Evolutionary conservation across 345 rosid species (phyloP).

Genomic region (Fremontodendron californicum): DNA sequence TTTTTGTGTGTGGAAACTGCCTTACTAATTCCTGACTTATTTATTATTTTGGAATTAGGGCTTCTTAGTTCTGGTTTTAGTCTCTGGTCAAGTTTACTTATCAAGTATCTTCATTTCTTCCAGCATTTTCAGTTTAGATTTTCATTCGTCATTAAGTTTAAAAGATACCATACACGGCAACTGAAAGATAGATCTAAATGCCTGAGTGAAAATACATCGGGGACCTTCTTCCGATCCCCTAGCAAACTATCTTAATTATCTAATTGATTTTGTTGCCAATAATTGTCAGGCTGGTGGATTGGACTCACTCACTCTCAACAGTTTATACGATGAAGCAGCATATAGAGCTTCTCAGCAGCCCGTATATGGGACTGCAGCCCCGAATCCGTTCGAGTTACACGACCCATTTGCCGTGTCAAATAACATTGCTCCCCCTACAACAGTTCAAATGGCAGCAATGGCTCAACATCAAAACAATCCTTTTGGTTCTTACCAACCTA

Average conservation of each 20-base stretch:
- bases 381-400: conserved; percentile 83
- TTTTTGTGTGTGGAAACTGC: neutral
- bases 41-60: neutral
- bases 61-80: neutral
- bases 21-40: neutral
- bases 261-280: conserved; percentile 1
- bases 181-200: neutral
- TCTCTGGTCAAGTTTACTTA: neutral
- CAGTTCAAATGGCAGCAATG: conserved; percentile 56
- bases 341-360: conserved; percentile 79
- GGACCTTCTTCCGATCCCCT: neutral
- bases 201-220: neutral
- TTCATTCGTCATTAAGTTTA: neutral
- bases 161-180: neutral
- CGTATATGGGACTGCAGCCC: conserved; percentile 84
- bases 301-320: conserved; percentile 81
- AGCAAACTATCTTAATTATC: neutral
- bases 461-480: conserved; percentile 62
- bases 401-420: conserved; percentile 67
- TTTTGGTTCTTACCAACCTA: conserved; percentile 57
- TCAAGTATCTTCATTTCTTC: neutral
- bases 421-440: conserved; percentile 41
- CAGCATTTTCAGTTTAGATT: neutral
- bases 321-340: conserved; percentile 80
- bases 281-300: conserved; percentile 84